Percentiles rank a stretch among this genome's conserved stretches.
Conservation (phyloP, 495 filamentous ascomycete genomes). For the Penicillium alfredii region DNA sequence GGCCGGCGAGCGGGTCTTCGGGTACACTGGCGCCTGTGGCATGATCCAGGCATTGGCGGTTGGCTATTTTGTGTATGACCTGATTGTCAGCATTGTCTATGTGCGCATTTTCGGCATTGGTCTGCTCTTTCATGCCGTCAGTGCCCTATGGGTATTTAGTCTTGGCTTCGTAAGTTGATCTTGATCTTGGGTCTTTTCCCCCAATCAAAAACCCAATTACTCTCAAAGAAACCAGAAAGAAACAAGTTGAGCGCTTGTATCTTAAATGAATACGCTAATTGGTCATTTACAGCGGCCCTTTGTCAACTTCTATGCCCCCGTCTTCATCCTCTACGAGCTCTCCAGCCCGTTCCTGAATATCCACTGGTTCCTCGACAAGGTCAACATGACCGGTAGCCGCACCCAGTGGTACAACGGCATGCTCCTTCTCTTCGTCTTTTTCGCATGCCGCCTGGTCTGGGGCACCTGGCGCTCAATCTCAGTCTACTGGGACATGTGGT, state of each 20-base stretch:
- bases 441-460: constrained; percentile 84
- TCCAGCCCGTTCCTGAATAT: constrained; percentile 91
- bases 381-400: constrained; percentile 81
- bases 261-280: no score
- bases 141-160: constrained; percentile 77
- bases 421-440: constrained; percentile 59
- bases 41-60: constrained; percentile 78
- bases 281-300: constrained; percentile 77
- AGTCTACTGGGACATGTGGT: constrained; percentile 78
- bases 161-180: constrained; percentile 79
- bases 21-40: constrained; percentile 76
- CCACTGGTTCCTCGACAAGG: constrained; percentile 99
- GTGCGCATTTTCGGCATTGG: constrained; percentile 80
- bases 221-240: no score
- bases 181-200: no score
- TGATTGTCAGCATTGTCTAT: constrained; percentile 65
- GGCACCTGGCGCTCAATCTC: constrained; percentile 73
- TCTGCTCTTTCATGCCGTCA: constrained; percentile 82
- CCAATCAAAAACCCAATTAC: no score
- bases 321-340: constrained; percentile 97
- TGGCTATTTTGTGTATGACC: constrained; percentile 96
- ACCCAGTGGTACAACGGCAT: constrained; percentile 86
- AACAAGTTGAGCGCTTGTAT: no score
- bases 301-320: constrained; percentile 83
- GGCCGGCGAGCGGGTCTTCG: constrained; percentile 74